phyloP scores from a whole-genome alignment of 495 filamentous ascomycete species.

The Neurospora sp. region DNA sequence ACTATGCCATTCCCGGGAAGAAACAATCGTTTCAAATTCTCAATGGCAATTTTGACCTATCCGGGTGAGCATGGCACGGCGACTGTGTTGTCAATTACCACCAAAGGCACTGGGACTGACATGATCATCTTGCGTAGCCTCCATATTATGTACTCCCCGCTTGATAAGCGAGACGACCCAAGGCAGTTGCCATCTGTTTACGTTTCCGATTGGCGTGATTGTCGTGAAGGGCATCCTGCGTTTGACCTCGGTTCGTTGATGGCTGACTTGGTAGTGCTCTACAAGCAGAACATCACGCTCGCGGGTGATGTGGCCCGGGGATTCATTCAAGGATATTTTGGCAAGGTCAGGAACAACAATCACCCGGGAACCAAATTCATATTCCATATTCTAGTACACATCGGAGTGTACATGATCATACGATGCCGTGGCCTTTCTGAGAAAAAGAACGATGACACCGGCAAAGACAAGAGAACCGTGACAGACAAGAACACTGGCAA shows the following conservation, averaged over 20 bases:
- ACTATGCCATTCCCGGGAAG: neutral
- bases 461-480: neutral
- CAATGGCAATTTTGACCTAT: neutral
- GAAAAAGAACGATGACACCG: neutral
- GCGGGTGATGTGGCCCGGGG: neutral
- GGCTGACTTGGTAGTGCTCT: neutral
- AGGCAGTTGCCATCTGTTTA: neutral
- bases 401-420: neutral
- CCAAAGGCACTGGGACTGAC: neutral
- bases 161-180: neutral
- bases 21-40: neutral
- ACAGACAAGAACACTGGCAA: neutral
- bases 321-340: neutral
- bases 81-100: neutral
- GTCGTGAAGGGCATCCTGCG: neutral
- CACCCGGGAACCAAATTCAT: neutral
- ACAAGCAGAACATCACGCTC: neutral
- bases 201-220: neutral
- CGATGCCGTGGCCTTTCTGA: neutral
- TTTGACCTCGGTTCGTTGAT: neutral
- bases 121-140: neutral
- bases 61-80: neutral
- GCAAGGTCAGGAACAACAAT: neutral
- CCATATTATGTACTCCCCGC: neutral
- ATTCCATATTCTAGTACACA: neutral